Conservation (phyloP, 768 basidiomycete genomes). For the Exsudoporus frostii region DNA sequence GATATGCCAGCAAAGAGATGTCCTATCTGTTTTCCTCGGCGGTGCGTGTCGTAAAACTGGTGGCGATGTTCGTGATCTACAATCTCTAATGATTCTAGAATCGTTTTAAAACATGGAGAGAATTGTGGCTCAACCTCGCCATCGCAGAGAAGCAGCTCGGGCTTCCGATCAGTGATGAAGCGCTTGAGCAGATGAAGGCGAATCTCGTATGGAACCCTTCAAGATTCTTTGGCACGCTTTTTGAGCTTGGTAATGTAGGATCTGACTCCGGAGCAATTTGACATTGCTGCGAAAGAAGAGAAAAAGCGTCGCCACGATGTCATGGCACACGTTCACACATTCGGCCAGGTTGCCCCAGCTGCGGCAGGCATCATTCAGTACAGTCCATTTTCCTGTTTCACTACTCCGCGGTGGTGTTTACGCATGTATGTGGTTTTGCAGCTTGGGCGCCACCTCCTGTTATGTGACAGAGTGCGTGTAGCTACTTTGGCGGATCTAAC, state of each 20-base stretch:
- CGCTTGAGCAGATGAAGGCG: slow-evolving; percentile 91
- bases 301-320: slow-evolving; percentile 98
- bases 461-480: slow-evolving; percentile 91
- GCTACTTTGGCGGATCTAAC: slow-evolving; percentile 3
- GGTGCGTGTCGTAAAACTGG: slow-evolving; percentile 42
- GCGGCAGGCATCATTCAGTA: slow-evolving; percentile 96
- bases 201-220: slow-evolving; percentile 58
- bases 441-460: slow-evolving; percentile 95
- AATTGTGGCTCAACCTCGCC: slow-evolving; percentile 94
- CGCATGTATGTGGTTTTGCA: slow-evolving; percentile 27
- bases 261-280: slow-evolving; percentile 86
- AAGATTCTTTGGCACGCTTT: background rate
- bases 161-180: slow-evolving; percentile 82
- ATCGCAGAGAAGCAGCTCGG: slow-evolving; percentile 96
- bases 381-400: slow-evolving; percentile 25
- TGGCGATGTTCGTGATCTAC: background rate
- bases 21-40: slow-evolving; percentile 92
- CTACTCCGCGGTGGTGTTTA: slow-evolving; percentile 9
- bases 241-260: slow-evolving; percentile 43
- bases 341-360: slow-evolving; percentile 88
- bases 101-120: slow-evolving; percentile 92
- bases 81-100: slow-evolving; percentile 49
- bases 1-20: slow-evolving; percentile 99
- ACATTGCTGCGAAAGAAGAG: slow-evolving; percentile 88
- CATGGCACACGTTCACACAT: slow-evolving; percentile 99